phyloP scores from a whole-genome alignment of 306 rosid species.

The Datisca glomerata region DNA sequence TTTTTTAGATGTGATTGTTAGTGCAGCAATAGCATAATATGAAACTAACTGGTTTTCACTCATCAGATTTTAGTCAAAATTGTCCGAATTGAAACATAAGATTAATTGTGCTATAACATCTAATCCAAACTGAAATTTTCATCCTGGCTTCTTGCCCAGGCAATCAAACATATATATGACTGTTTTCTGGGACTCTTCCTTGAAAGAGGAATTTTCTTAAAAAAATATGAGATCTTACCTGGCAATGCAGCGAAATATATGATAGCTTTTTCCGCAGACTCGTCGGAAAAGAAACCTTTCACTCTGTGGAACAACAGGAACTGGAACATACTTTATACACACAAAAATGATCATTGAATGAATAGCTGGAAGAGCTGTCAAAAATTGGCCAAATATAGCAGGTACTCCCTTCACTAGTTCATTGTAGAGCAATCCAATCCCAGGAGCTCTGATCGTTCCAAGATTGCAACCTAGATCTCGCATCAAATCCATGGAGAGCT shows the following conservation, averaged over 20 bases:
- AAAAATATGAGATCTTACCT: conserved; percentile 22
- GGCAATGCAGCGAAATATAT: conserved; percentile 94
- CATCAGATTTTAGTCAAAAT: no score
- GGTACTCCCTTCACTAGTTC: conserved; percentile 96
- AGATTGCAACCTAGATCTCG: conserved; percentile 80
- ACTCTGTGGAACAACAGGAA: conserved; percentile 88
- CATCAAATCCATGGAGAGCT: conserved; percentile 77
- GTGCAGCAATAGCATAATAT: no score
- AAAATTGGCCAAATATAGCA: conserved; percentile 87
- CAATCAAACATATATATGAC: no score
- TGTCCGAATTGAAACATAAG: no score
- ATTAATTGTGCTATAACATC: no score
- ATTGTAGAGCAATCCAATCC: conserved; percentile 87
- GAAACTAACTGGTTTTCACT: no score
- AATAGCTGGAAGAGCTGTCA: conserved; percentile 56
- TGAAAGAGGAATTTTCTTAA: not conserved
- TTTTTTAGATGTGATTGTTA: no score
- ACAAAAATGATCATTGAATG: conserved; percentile 92
- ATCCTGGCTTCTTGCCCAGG: no score
- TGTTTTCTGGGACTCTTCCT: not conserved
- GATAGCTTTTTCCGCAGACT: conserved; percentile 84
- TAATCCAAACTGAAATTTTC: no score
- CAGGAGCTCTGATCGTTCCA: conserved; percentile 94
- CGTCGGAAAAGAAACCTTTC: conserved; percentile 97
- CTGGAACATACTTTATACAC: conserved; percentile 84